Percentiles rank a stretch among this genome's conserved stretches.
Evolutionary conservation across 768 basidiomycete genomes (phyloP).

Genomic region (Phlegmacium glaucopus): DNA sequence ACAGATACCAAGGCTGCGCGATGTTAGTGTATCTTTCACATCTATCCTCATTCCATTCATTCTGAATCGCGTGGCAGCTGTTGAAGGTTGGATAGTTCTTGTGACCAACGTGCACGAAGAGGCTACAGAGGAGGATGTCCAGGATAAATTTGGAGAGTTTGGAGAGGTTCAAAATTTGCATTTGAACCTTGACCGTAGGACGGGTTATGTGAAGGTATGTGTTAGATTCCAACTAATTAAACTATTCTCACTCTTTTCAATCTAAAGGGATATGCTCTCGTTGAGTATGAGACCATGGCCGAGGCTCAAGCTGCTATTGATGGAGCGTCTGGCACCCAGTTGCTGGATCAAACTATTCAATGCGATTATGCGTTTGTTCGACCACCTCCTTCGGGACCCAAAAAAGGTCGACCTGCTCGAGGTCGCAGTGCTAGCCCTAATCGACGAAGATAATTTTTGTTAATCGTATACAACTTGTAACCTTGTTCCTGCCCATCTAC

Average conservation of each 20-base stretch:
- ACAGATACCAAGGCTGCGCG: conserved; percentile 80
- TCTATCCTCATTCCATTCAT: neutral
- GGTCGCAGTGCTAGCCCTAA: conserved; percentile 83
- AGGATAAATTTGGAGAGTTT: conserved; percentile 94
- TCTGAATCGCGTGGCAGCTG: conserved; percentile 51
- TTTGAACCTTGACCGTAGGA: conserved; percentile 93
- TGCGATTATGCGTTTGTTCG: conserved; percentile 94
- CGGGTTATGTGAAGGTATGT: conserved; percentile 96
- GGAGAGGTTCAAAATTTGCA: conserved; percentile 98
- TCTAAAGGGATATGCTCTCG: conserved; percentile 86
- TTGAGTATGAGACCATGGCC: conserved; percentile 94
- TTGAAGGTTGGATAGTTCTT: conserved; percentile 98
- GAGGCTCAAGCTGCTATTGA: conserved; percentile 95
- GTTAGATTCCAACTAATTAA: neutral
- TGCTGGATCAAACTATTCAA: conserved; percentile 84
- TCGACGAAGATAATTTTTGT: conserved; percentile 39
- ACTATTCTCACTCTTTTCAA: neutral
- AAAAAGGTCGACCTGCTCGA: conserved; percentile 65
- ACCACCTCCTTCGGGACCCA: conserved; percentile 81
- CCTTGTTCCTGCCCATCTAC: neutral
- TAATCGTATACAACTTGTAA: conserved; percentile 3
- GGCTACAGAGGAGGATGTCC: conserved; percentile 95
- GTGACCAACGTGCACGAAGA: conserved; percentile 98
- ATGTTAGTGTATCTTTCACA: conserved; percentile 48
- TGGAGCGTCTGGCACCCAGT: conserved; percentile 74